Conservation (phyloP, 176 grass and related monocot species). For the Dactylis glomerata region DNA sequence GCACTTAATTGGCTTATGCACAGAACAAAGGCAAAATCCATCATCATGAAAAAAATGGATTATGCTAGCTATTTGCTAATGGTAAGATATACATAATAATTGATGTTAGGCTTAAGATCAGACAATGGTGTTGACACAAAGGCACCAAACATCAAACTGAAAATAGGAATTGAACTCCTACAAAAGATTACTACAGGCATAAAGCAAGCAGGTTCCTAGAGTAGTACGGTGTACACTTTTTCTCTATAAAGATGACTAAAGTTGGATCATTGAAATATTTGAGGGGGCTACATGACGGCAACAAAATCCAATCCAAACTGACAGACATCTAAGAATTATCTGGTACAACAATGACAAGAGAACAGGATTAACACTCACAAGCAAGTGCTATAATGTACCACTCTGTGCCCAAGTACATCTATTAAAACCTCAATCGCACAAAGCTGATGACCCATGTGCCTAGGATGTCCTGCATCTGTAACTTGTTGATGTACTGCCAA, state of each 20-base stretch:
- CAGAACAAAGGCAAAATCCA: neutral
- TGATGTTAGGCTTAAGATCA: neutral
- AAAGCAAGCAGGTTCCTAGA: neutral
- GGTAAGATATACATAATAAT: neutral
- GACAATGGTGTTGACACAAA: neutral
- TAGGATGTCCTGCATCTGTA: slow-evolving; percentile 68
- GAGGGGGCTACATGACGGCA: neutral
- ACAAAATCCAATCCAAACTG: neutral
- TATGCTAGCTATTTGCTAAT: neutral
- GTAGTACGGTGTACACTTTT: neutral
- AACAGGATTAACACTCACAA: slow-evolving; percentile 56
- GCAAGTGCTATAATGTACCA: slow-evolving; percentile 80
- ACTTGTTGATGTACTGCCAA: slow-evolving; percentile 88
- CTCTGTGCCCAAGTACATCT: slow-evolving; percentile 74
- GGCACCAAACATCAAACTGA: neutral
- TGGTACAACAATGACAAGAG: slow-evolving; percentile 8
- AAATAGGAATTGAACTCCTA: neutral
- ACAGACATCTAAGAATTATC: neutral
- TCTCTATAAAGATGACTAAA: slow-evolving; percentile 1
- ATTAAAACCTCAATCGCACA: slow-evolving; percentile 80
- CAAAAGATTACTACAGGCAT: slow-evolving; percentile 5
- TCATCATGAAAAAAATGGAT: neutral
- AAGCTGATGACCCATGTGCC: slow-evolving; percentile 70
- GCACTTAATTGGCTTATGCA: neutral
- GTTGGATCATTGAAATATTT: neutral